Conservation (phyloP, 2,329 filamentous ascomycete genomes). For the Pseudogymnoascus sp. region DNA sequence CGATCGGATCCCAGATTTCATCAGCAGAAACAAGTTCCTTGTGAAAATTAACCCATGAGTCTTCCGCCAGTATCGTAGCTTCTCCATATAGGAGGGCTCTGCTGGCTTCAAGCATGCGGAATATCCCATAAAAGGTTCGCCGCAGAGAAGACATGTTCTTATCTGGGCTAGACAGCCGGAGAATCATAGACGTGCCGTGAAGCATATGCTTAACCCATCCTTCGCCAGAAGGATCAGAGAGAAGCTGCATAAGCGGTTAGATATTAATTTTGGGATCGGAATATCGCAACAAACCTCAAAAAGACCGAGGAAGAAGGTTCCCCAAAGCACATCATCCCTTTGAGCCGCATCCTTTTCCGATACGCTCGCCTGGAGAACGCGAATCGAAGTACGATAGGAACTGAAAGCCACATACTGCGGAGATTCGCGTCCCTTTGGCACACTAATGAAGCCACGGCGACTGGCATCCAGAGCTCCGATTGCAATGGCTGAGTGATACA, state of each 20-base stretch:
- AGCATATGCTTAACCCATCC: slow-evolving; percentile 23
- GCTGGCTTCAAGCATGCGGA: slow-evolving; percentile 22
- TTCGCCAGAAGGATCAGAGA: slow-evolving; percentile 20
- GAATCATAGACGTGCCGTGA: slow-evolving; percentile 21
- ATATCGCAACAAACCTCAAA: slow-evolving; percentile 17
- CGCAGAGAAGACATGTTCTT: slow-evolving; percentile 15
- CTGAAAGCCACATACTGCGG: slow-evolving; percentile 15
- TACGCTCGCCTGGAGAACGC: slow-evolving; percentile 14
- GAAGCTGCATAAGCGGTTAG: slow-evolving; percentile 15
- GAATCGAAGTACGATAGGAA: slow-evolving; percentile 17
- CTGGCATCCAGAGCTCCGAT: slow-evolving; percentile 19
- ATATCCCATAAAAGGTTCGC: slow-evolving; percentile 19
- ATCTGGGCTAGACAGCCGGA: slow-evolving; percentile 18
- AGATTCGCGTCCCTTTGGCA: not conserved
- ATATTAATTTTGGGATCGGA: not conserved
- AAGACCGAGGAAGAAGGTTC: slow-evolving; percentile 20
- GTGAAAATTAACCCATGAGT: slow-evolving; percentile 15
- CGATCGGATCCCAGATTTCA: slow-evolving; percentile 20
- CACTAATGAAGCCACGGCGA: not conserved
- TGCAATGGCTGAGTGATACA: slow-evolving; percentile 19
- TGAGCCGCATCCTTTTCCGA: not conserved
- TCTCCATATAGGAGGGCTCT: slow-evolving; percentile 19
- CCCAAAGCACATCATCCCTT: slow-evolving; percentile 20
- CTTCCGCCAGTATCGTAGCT: slow-evolving; percentile 17
- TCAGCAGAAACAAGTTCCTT: slow-evolving; percentile 13